Evolutionary conservation across 495 filamentous ascomycete species (phyloP).

Genomic region (Hypoxylon cercidicola): DNA sequence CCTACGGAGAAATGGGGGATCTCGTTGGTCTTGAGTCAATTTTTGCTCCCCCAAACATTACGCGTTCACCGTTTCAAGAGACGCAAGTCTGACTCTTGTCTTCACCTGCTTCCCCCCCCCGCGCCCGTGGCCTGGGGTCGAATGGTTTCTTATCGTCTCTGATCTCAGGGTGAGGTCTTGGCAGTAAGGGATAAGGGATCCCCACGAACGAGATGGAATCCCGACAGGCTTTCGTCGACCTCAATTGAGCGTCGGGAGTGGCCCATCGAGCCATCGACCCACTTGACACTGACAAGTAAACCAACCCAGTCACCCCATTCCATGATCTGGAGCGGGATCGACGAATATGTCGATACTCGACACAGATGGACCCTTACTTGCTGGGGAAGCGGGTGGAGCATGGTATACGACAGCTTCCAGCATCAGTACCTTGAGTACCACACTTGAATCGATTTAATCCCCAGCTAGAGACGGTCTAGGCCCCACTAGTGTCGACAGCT

Average conservation of each 20-base stretch:
- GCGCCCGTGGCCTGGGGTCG: conserved; percentile 27
- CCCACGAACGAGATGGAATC: conserved; percentile 20
- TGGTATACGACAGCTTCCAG: conserved; percentile 35
- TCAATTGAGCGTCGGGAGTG: conserved; percentile 14
- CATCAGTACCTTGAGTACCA: conserved; percentile 10
- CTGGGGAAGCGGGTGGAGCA: conserved; percentile 16
- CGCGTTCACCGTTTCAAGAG: conserved; percentile 43
- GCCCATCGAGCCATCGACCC: conserved; percentile 13
- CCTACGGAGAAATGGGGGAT: conserved; percentile 20
- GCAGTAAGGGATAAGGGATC: conserved; percentile 19
- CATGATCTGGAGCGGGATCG: conserved; percentile 36
- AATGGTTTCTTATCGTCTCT: conserved; percentile 32
- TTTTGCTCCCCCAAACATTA: conserved; percentile 32
- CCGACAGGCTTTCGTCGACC: conserved; percentile 14
- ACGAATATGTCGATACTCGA: conserved; percentile 40
- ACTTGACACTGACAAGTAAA: conserved; percentile 3
- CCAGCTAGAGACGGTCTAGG: conserved; percentile 30
- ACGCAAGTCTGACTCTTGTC: conserved; percentile 36
- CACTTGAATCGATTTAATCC: conserved; percentile 36
- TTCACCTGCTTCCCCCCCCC: conserved; percentile 22
- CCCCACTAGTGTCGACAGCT: conserved; percentile 35
- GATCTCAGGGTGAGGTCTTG: conserved; percentile 20
- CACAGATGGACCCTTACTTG: conserved; percentile 32
- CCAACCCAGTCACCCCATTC: conserved; percentile 10
- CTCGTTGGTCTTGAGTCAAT: conserved; percentile 37